A percentile compares a stretch with the other conserved stretches of the same genome.
phyloP scores from a whole-genome alignment of 371 early-diverging fungal genomes.

The Smittium mucronatum region DNA sequence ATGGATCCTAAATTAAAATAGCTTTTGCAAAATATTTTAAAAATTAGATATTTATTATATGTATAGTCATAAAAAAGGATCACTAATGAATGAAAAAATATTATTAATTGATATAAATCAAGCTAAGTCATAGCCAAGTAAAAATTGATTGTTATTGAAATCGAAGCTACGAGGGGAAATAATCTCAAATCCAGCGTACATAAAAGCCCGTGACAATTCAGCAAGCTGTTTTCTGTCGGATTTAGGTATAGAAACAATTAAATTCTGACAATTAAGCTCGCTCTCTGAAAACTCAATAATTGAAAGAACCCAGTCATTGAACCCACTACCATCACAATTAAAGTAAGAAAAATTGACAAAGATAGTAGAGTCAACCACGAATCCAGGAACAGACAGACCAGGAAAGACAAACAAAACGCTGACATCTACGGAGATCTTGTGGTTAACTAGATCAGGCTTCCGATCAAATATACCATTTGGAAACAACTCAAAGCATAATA shows the following conservation, averaged over 20 bases:
- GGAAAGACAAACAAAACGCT: constrained; percentile 17
- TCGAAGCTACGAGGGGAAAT: constrained; percentile 39
- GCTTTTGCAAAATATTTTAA: no score
- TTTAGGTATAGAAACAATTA: constrained; percentile 26
- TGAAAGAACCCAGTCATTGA: constrained; percentile 27
- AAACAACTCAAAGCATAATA: neutral
- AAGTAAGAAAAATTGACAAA: constrained; percentile 19
- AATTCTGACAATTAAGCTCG: constrained; percentile 18
- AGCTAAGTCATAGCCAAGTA: constrained; percentile 37
- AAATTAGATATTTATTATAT: no score
- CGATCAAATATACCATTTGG: constrained; percentile 8
- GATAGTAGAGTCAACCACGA: constrained; percentile 24
- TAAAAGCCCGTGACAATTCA: constrained; percentile 38
- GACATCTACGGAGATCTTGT: constrained; percentile 10
- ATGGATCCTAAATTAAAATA: no score
- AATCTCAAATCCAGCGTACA: constrained; percentile 50
- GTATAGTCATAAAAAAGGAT: no score
- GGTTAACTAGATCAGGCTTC: constrained; percentile 2
- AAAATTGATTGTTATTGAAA: constrained; percentile 36
- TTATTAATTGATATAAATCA: neutral
- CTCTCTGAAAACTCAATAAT: constrained; percentile 36
- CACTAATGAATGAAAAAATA: no score
- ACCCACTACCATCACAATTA: constrained; percentile 17
- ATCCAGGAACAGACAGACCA: constrained; percentile 22
- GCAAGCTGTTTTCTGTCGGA: constrained; percentile 14